Evolutionary conservation across 2,329 filamentous ascomycete species (phyloP), one percentile per base, ranked within the genome.

Genomic region (Leptographium radiaticola): DNA sequence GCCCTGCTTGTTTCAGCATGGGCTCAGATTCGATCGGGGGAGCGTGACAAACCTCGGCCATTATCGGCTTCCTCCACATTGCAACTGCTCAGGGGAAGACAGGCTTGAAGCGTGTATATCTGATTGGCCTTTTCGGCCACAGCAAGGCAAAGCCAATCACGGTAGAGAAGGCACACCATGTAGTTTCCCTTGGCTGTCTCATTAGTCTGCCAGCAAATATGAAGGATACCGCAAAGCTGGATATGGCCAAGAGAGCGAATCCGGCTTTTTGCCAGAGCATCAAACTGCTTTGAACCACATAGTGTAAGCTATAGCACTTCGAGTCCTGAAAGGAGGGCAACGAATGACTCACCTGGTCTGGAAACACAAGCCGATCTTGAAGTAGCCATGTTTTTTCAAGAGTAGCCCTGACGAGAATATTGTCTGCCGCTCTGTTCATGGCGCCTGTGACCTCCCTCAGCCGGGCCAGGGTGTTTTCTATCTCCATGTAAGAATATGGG

Each of bases 331-430:
- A 18, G 16, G 10, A 31, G 5, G 30, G 4, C 4, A 30, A 2
- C 8, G 12, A 15, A 30, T 45, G 7, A 7, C 49, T 64, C 71
- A 90, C 87, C 66, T 85, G 79, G 57, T 85, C 76, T 1, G 83
- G 77, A 63, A 95, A 90, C 0, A 78, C 74, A 11, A 97, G 75
- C 38, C 87, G 83, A 60, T 91, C 86, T 67, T 95, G 89, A 15
- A 98, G 72, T 20, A 88, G 69, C 81, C 90, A 89, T 0, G 89
- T 94, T 60, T 84, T 89, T 61, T 91, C 83, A 53, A 96, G 79
- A 0, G 80, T 76, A 18, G 75, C 76, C 61, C 84, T 84, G 60
- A 83, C 81, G 48, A 79, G 71, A 10, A 80, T 80, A 62, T 93
- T 87, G 56, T 89, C 83, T 30, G 86, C 90, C n/a, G 87, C 87